Conservation (phyloP, 306 rosid species). For the Sechiopsis laciniata region DNA sequence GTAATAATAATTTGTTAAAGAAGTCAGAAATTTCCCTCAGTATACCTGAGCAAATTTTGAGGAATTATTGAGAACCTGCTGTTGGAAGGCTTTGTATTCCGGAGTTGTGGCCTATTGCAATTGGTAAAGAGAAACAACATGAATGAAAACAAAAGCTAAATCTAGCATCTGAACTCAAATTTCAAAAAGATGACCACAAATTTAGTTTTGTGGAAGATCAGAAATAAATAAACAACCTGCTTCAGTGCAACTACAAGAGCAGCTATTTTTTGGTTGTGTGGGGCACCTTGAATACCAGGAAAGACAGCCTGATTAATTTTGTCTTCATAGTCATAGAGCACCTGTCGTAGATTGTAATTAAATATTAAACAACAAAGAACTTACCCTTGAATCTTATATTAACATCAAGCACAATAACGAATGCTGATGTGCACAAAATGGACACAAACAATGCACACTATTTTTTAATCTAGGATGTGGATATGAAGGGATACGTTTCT, state of each 20-base stretch:
- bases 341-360: slow-evolving; percentile 34
- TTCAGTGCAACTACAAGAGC: slow-evolving; percentile 89
- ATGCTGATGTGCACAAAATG: too few species aligned
- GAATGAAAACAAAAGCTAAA: not conserved
- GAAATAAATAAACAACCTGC: slow-evolving; percentile 49
- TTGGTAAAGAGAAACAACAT: not conserved
- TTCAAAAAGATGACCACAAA: slow-evolving; percentile 15
- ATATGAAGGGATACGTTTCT: too few species aligned
- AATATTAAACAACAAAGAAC: slow-evolving; percentile 21
- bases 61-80: slow-evolving; percentile 73
- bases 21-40: slow-evolving; percentile 4
- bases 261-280: slow-evolving; percentile 80
- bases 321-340: slow-evolving; percentile 67
- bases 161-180: slow-evolving; percentile 12
- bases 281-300: slow-evolving; percentile 98
- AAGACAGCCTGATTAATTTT: slow-evolving; percentile 89
- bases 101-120: slow-evolving; percentile 57
- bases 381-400: slow-evolving; percentile 23
- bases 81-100: slow-evolving; percentile 83
- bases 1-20: not conserved
- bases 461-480: too few species aligned
- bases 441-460: not conserved
- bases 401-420: not conserved
- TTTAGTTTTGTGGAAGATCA: not conserved
- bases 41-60: slow-evolving; percentile 71